A percentile compares a stretch with the other conserved stretches of the same genome.
phyloP scores from a whole-genome alignment of 495 filamentous ascomycete genomes.

The Podospora comata region DNA sequence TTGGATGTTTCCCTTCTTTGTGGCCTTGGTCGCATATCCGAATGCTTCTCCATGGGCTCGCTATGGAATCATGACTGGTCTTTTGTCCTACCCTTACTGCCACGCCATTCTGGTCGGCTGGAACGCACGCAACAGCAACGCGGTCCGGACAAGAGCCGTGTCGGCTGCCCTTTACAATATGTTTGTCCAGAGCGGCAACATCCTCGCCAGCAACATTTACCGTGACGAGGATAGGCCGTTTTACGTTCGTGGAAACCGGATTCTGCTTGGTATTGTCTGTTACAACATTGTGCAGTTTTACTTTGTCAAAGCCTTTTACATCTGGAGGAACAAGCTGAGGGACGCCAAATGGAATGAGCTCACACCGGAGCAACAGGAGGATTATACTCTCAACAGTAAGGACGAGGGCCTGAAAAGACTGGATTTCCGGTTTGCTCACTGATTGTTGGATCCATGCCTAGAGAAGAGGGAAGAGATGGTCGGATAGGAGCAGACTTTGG shows the following conservation, averaged over 20 bases:
- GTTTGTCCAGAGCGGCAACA: constrained; percentile 47
- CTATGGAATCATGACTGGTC: constrained; percentile 49
- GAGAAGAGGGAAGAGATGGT: no score
- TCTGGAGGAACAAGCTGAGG: constrained; percentile 36
- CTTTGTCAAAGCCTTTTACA: constrained; percentile 40
- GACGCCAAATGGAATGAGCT: constrained; percentile 39
- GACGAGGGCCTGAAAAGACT: constrained; percentile 34
- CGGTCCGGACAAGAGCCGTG: constrained; percentile 61
- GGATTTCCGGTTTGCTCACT: constrained; percentile 34
- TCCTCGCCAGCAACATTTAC: constrained; percentile 54
- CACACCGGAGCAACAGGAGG: constrained; percentile 36
- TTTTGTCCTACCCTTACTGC: constrained; percentile 60
- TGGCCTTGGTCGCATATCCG: constrained; percentile 48
- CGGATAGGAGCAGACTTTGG: no score
- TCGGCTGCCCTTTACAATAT: constrained; percentile 52
- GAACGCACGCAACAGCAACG: constrained; percentile 58
- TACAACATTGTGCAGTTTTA: constrained; percentile 39
- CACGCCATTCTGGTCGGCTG: constrained; percentile 61
- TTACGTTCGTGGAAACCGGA: constrained; percentile 51
- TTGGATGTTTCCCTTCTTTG: constrained; percentile 55
- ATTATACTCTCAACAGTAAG: constrained; percentile 28
- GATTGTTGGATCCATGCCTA: neutral
- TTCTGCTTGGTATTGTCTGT: constrained; percentile 44
- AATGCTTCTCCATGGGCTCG: constrained; percentile 46
- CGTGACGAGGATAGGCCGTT: constrained; percentile 53